Conservation (phyloP, 148 eudicot genomes). For the Vaccinium corymbosum region DNA sequence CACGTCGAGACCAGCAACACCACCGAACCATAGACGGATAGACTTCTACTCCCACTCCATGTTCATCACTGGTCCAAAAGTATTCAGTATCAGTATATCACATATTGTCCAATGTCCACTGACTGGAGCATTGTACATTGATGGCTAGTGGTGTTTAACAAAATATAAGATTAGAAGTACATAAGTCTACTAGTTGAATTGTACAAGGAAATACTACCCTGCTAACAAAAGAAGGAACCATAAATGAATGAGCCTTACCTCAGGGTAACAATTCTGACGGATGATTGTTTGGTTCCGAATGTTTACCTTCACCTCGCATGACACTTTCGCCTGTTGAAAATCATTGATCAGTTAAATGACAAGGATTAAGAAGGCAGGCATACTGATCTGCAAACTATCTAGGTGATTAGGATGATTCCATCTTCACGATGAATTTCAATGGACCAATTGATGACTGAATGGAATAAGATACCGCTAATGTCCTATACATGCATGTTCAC, state of each 20-base stretch:
- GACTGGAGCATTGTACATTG: not conserved
- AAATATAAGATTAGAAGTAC: not conserved
- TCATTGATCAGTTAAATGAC: not conserved
- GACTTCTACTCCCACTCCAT: not conserved
- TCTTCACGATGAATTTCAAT: not conserved
- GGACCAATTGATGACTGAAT: not conserved
- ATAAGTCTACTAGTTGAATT: not conserved
- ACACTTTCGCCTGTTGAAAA: constrained; percentile 48
- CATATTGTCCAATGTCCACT: not conserved
- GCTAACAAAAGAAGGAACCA: not conserved
- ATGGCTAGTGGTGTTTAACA: not conserved
- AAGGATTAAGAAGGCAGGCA: not conserved
- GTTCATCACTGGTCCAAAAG: constrained; percentile 3
- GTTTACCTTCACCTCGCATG: constrained; percentile 57
- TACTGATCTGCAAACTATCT: not conserved
- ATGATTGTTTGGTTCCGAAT: constrained; percentile 40
- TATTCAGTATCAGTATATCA: not conserved
- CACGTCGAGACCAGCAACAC: not conserved
- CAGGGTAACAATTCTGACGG: constrained; percentile 60
- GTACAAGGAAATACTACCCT: not conserved
- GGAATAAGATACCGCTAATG: not conserved
- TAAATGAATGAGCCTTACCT: constrained; percentile 31
- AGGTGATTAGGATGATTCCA: not conserved
- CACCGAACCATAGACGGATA: not conserved
- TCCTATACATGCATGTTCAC: not conserved